Percentiles rank a stretch among this genome's conserved stretches.
Evolutionary conservation across 495 filamentous ascomycete genomes (phyloP).

Genomic region (Arthonia radiata): DNA sequence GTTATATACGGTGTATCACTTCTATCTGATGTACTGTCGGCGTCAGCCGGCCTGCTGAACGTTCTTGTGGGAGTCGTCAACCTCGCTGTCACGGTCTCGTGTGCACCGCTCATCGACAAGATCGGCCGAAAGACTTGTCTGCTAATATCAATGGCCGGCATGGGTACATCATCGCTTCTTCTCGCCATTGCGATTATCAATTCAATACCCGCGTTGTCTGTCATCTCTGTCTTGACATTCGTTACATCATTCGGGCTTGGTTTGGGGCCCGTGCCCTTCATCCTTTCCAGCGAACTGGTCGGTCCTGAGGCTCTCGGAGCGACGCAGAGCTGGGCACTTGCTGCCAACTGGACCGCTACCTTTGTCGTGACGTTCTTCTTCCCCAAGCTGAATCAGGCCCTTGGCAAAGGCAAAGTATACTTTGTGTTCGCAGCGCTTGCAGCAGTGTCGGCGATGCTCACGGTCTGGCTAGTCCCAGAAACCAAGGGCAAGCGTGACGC

Average conservation of each 20-base stretch:
- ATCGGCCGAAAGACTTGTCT: conserved; percentile 69
- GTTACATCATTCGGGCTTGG: conserved; percentile 80
- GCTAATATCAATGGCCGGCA: conserved; percentile 53
- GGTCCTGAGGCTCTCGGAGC: conserved; percentile 72
- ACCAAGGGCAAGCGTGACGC: conserved; percentile 55
- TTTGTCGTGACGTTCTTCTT: conserved; percentile 87
- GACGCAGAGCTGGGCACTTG: conserved; percentile 60
- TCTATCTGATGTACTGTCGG: conserved; percentile 48
- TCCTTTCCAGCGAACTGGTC: conserved; percentile 72
- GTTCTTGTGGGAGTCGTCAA: conserved; percentile 73
- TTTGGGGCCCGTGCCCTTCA: conserved; percentile 81
- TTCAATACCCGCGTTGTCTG: conserved; percentile 44
- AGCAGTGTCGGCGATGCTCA: conserved; percentile 35
- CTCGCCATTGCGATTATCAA: conserved; percentile 54
- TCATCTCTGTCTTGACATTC: conserved; percentile 57
- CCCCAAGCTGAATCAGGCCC: conserved; percentile 49
- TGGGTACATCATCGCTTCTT: conserved; percentile 48
- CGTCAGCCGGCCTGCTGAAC: conserved; percentile 52
- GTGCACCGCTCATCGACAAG: conserved; percentile 63
- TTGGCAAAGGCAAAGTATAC: conserved; percentile 63
- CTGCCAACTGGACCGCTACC: conserved; percentile 73
- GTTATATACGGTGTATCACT: conserved; percentile 95
- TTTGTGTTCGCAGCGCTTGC: conserved; percentile 66
- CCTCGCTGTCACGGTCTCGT: conserved; percentile 51
- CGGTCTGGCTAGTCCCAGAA: conserved; percentile 50